Evolutionary conservation across 345 rosid genomes (phyloP), one percentile per base, ranked within the genome.

Genomic region (Odontarrhena argentea): DNA sequence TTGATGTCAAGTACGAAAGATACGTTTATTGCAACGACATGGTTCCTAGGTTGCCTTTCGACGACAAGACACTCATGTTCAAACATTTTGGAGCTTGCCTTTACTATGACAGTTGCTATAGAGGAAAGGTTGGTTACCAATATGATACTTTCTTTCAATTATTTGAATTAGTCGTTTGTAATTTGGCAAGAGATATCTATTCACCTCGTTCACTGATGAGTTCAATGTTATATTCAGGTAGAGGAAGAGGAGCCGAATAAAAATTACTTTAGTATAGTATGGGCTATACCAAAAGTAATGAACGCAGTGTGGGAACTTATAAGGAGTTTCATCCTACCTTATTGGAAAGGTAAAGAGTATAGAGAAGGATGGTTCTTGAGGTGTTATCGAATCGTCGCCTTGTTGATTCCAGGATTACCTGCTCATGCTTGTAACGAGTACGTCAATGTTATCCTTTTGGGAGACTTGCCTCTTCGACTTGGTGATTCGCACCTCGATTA

Each of bases 281-380:
- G 84, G 85, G 67, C 28, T 7, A 15, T 82, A 28, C 92, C 92
- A 1, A 77, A 80, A 78, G 7, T 41, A 6, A 5, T 76, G 49
- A 81, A 73, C 43, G 92, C 91, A 8, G 8, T 62, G 35, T 84
- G 92, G 96, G 89, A 89, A 82, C 60, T 92, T 11, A 25, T 77
- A 1, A 75, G 96, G 46, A 60, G 94, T 24, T 71, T 85, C 70
- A 55, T 83, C 59, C 24, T 88, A 3, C 85, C 86, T 3, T 71
- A 38, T 42, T 5, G 43, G 28, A 69, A 57, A 69, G 93, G 93
- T 10, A 41, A 25, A 2, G 80, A 78, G 5, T 87, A 79, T 30
- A 70, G 9, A 72, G 91, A 91, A 63, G 72, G 80, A 24, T 82
- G 85, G 91, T 34, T 83, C 54, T n/a, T 79, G 68, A 78, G 25